These are phyloP conservation scores for Oryza glumipatula DNA, from an alignment of 176 grass and related monocot species.

Conservation along the genomic window DNA sequence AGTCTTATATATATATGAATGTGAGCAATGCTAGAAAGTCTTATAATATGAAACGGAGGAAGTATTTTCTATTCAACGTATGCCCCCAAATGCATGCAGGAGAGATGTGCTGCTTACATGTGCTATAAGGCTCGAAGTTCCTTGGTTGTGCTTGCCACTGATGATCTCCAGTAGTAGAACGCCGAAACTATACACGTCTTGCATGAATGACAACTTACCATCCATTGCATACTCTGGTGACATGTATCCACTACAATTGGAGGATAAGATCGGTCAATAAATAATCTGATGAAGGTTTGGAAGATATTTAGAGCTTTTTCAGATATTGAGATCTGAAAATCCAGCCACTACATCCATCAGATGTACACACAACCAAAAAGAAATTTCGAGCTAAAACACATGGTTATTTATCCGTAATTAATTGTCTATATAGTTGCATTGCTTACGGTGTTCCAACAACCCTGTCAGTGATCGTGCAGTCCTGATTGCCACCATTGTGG, in stretches of 20 bases:
- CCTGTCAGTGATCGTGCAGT: conserved; percentile 40
- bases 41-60: too few species aligned
- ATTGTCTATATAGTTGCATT: background rate
- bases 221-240: conserved; percentile 56
- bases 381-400: too few species aligned
- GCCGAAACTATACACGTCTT: conserved; percentile 85
- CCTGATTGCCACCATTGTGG: conserved; percentile 2
- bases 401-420: too few species aligned
- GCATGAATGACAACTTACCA: conserved; percentile 52
- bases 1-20: too few species aligned
- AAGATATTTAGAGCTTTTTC: too few species aligned
- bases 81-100: background rate
- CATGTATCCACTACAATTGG: conserved; percentile 51
- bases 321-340: too few species aligned
- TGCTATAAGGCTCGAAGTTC: conserved; percentile 39
- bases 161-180: conserved; percentile 71
- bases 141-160: conserved; percentile 39
- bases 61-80: background rate
- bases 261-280: background rate
- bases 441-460: conserved; percentile 62
- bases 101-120: conserved; percentile 10
- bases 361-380: too few species aligned
- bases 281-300: background rate
- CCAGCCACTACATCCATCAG: too few species aligned
- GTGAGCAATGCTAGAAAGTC: too few species aligned